These are phyloP conservation scores for thale cress (Arabidopsis thaliana) DNA, from an alignment of 345 rosid species.

Conservation along the genomic window TAIR10.1 NC_003074.8:6076001-6076500, in stretches of 20 bases:
- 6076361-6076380: constrained; percentile 71
- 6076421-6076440: constrained; percentile 63
- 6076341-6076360: constrained; percentile 66
- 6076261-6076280: constrained; percentile 69
- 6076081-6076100: constrained; percentile 64
- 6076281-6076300: constrained; percentile 54
- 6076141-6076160: constrained; percentile 80
- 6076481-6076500: constrained; percentile 16
- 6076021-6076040: constrained; percentile 82
- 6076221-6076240: constrained; percentile 78
- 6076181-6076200: constrained; percentile 85
- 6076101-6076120: constrained; percentile 53
- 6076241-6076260: constrained; percentile 85
- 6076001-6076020: constrained; percentile 85
- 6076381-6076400: constrained; percentile 57
- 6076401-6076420: constrained; percentile 60
- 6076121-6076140: constrained; percentile 62
- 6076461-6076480: too few relatives aligned
- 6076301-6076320: constrained; percentile 47
- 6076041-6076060: constrained; percentile 95
- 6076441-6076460: constrained; percentile 52
- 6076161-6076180: constrained; percentile 97
- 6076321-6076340: constrained; percentile 49
- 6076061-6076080: constrained; percentile 73
- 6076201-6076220: constrained; percentile 81